These are phyloP conservation scores for Globisporangium rhizosaccharum DNA, from an alignment of 352 stramenopile species.

Conservation along the genomic window DNA sequence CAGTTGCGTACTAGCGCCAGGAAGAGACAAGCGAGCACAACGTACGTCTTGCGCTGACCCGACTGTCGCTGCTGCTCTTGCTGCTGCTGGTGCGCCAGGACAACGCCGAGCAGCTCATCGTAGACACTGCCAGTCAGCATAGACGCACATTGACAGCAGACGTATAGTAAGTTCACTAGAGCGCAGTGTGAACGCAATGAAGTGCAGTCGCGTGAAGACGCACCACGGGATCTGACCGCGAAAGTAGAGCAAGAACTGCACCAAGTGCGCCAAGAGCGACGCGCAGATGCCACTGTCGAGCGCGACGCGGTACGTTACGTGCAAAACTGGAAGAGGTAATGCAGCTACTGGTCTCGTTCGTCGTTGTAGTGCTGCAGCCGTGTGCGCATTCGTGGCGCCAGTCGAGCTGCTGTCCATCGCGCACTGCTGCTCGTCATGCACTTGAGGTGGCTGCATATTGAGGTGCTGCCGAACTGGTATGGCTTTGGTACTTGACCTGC, in stretches of 20 bases:
- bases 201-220: no score
- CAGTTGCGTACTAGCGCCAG: background rate
- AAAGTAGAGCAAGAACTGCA: constrained; percentile 60
- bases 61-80: constrained; percentile 7
- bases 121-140: constrained; percentile 31
- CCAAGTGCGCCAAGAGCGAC: constrained; percentile 27
- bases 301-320: constrained; percentile 33
- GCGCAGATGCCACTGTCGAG: constrained; percentile 39
- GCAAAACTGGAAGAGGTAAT: constrained; percentile 12
- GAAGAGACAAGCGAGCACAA: background rate
- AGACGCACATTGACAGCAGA: background rate
- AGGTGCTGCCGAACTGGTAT: no score
- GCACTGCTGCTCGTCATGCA: no score
- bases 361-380: background rate
- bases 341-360: background rate
- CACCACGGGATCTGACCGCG: constrained; percentile 67
- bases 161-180: background rate
- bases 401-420: no score
- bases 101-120: constrained; percentile 31
- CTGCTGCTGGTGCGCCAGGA: constrained; percentile 20
- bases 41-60: constrained; percentile 5
- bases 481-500: no score
- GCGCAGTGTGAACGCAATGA: background rate
- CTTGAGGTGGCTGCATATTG: no score
- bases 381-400: background rate